A percentile compares a stretch with the other conserved stretches of the same genome.
phyloP scores from a whole-genome alignment of 2,329 filamentous ascomycete species.

The Colletotrichum sp. region DNA sequence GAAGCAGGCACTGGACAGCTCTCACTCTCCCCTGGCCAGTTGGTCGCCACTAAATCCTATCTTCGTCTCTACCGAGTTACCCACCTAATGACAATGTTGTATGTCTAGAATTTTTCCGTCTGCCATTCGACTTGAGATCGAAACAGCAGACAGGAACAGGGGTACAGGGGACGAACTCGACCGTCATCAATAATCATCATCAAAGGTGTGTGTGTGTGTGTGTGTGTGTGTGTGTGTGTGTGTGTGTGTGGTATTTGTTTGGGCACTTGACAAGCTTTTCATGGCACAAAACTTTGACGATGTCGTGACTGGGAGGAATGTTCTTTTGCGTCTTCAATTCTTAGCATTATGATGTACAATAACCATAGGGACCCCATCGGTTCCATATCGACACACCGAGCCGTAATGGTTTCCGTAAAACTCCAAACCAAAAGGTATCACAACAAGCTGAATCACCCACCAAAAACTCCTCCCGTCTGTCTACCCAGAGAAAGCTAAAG shows the following conservation, averaged over 20 bases:
- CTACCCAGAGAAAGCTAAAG: neutral
- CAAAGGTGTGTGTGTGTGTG: neutral
- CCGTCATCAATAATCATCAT: neutral
- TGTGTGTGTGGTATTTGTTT: neutral
- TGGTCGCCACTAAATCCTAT: neutral
- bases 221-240: neutral
- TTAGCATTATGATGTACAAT: neutral
- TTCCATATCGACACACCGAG: neutral
- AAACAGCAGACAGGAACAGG: neutral
- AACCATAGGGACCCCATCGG: neutral
- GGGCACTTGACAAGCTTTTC: neutral
- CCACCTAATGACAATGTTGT: neutral
- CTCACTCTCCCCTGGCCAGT: neutral
- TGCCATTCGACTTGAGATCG: neutral
- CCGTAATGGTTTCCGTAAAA: neutral
- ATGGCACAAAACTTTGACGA: neutral
- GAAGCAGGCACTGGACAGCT: neutral
- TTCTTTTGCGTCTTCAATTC: neutral
- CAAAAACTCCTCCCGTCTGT: constrained; percentile 5
- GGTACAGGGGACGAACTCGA: neutral
- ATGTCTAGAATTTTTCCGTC: neutral
- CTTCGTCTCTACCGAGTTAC: neutral
- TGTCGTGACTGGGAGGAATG: neutral
- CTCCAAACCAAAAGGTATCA: constrained; percentile 14
- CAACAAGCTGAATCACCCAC: neutral